phyloP scores from a whole-genome alignment of 305 asterid species.

The Salvia sclarea region DNA sequence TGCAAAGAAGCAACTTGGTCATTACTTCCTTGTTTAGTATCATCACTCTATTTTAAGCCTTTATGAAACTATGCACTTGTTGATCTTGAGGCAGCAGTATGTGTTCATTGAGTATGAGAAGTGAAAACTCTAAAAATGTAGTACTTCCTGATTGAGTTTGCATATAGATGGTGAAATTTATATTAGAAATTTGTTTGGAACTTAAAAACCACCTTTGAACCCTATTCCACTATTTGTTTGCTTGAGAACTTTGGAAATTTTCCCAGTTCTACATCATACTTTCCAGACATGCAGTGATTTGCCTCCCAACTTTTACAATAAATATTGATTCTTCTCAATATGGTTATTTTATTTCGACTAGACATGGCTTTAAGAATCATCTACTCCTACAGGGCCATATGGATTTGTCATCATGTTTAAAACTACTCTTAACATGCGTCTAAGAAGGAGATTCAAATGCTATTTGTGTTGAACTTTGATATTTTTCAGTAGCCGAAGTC shows the following conservation, averaged over 20 bases:
- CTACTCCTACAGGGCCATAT: slow-evolving; percentile 7
- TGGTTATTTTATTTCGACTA: neutral
- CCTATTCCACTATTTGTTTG: neutral
- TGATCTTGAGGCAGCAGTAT: slow-evolving; percentile 1
- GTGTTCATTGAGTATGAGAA: neutral
- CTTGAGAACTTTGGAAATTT: neutral
- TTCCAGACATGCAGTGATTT: neutral
- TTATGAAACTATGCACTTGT: slow-evolving; percentile 16
- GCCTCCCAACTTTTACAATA: neutral
- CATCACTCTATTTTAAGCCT: slow-evolving; percentile 9
- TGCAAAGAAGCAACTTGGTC: slow-evolving; percentile 21
- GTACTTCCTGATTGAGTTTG: neutral
- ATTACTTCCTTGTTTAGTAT: slow-evolving; percentile 4
- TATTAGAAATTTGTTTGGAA: neutral
- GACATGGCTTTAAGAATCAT: neutral
- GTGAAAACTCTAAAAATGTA: neutral
- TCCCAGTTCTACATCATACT: neutral
- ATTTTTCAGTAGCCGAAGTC: neutral
- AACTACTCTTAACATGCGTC: neutral
- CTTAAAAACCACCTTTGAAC: neutral
- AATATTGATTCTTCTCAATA: neutral
- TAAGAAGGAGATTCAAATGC: neutral
- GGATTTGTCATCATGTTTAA: neutral
- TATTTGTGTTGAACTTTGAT: neutral
- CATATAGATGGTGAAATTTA: neutral